Conservation (phyloP, 768 basidiomycete species). For the Pilatotrama ljubarskyi region DNA sequence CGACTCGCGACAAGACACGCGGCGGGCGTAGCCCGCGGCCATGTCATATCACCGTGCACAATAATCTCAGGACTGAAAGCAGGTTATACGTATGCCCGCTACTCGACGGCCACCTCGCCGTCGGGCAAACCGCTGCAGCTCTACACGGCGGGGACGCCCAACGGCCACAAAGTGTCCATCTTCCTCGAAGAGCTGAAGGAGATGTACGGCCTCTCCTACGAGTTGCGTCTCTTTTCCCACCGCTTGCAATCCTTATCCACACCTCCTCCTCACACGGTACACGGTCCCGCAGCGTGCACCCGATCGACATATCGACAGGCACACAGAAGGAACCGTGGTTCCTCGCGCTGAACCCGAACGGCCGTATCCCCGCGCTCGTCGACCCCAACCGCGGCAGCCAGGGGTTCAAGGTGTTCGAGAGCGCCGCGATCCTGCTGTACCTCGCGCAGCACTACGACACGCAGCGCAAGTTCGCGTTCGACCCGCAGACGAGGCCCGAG, state of each 20-base stretch:
- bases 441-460: constrained; percentile 78
- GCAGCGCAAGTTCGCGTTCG: constrained; percentile 63
- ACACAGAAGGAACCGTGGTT: constrained; percentile 85
- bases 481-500: constrained; percentile 48
- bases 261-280: too few species aligned
- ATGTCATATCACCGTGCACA: too few species aligned
- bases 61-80: too few species aligned
- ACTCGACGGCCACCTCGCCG: too few species aligned
- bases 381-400: constrained; percentile 63
- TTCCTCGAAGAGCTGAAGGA: constrained; percentile 62
- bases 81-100: too few species aligned
- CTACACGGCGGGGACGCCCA: constrained; percentile 49
- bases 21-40: too few species aligned
- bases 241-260: too few species aligned
- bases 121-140: constrained; percentile 7
- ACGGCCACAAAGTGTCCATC: constrained; percentile 52
- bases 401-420: constrained; percentile 69
- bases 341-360: constrained; percentile 71
- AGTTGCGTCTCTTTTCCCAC: constrained; percentile 34
- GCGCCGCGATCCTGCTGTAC: constrained; percentile 80
- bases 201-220: constrained; percentile 48
- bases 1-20: too few species aligned
- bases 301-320: constrained; percentile 60
- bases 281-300: constrained; percentile 53
- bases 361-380: constrained; percentile 67